phyloP scores from a whole-genome alignment of 164 flowering plant species.

The Magnolia kwangsiensis region DNA sequence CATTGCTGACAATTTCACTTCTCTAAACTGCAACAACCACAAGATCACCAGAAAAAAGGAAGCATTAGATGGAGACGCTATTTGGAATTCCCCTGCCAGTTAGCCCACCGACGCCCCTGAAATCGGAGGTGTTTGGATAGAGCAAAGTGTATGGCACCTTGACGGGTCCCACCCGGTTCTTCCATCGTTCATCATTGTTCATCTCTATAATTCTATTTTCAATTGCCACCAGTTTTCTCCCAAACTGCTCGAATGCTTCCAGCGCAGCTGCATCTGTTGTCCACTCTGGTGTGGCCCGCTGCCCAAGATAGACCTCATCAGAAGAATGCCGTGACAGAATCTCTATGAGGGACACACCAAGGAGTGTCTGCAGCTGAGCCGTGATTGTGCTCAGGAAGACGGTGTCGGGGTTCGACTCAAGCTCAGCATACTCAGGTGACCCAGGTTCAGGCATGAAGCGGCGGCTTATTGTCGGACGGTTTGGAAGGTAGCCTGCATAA shows the following conservation, averaged over 20 bases:
- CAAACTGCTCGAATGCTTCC: conserved; percentile 58
- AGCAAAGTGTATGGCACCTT: conserved; percentile 73
- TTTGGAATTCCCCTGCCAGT: conserved; percentile 82
- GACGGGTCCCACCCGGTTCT: conserved; percentile 69
- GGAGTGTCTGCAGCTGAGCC: conserved; percentile 59
- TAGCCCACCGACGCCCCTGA: conserved; percentile 50
- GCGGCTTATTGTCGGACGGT: conserved; percentile 80
- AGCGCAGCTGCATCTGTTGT: conserved; percentile 47
- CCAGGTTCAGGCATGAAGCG: conserved; percentile 84
- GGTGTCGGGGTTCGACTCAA: conserved; percentile 57
- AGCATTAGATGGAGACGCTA: conserved; percentile 56
- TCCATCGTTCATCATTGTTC: conserved; percentile 48
- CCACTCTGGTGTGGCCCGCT: conserved; percentile 63
- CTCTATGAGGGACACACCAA: conserved; percentile 75
- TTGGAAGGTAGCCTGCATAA: conserved; percentile 80
- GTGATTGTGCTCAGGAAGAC: conserved; percentile 73
- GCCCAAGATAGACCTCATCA: conserved; percentile 81
- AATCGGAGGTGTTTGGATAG: conserved; percentile 71
- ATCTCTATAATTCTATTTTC: conserved; percentile 50
- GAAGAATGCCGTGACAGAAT: conserved; percentile 69
- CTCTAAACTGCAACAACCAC: neutral
- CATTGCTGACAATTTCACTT: neutral
- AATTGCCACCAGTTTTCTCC: conserved; percentile 41
- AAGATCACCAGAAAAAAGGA: neutral
- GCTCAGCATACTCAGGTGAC: conserved; percentile 57